A percentile compares a stretch with the other conserved stretches of the same genome.
These are phyloP conservation scores for Eucalyptus rudis DNA, from an alignment of 345 rosid genomes.

Conservation along the genomic window DNA sequence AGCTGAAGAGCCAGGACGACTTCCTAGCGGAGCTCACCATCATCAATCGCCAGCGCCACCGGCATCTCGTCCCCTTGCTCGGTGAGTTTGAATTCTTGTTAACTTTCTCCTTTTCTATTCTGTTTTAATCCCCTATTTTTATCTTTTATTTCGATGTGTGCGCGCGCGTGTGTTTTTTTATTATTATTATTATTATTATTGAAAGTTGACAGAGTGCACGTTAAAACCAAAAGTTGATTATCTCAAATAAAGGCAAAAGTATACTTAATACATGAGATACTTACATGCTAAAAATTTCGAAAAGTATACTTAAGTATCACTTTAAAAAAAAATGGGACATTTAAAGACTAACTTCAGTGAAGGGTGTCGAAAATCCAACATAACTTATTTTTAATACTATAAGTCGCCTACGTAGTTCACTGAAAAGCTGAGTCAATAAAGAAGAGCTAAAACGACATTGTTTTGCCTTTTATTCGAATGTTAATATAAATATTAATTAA, in stretches of 20 bases:
- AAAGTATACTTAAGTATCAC: no score
- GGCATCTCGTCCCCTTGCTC: constrained; percentile 35
- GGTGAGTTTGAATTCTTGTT: constrained; percentile 9
- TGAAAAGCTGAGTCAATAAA: no score
- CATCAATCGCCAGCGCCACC: constrained; percentile 47
- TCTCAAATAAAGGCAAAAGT: no score
- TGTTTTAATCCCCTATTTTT: background rate
- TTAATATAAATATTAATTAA: no score
- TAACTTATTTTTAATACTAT: no score
- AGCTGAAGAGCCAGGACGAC: constrained; percentile 28
- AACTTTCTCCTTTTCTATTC: background rate
- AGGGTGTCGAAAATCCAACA: rapidly evolving
- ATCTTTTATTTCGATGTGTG: background rate
- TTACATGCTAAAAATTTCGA: no score
- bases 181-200: background rate
- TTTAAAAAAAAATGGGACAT: background rate
- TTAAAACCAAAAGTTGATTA: background rate
- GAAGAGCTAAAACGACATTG: no score
- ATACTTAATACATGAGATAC: rapidly evolving
- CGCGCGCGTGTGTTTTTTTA: background rate
- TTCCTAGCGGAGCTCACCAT: constrained; percentile 49
- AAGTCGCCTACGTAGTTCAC: rapidly evolving
- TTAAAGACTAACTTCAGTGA: background rate
- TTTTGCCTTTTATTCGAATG: no score
- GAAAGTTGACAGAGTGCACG: background rate